A percentile compares a stretch with the other conserved stretches of the same genome.
Evolutionary conservation across 139 green algal species (phyloP).

Genomic region (Eudorina sp.): DNA sequence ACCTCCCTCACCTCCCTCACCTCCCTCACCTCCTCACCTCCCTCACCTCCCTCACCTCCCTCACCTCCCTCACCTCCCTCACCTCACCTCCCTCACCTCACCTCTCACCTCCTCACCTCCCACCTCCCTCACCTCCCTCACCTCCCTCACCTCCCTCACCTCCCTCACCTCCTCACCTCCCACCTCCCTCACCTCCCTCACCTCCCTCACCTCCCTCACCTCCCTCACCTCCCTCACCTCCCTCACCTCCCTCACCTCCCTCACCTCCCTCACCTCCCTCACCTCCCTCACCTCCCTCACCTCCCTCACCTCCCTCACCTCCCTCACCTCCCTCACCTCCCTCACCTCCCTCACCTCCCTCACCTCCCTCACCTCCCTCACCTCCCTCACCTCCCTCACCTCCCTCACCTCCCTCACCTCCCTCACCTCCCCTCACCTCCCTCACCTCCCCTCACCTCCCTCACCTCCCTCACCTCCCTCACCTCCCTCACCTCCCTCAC

Average conservation of each 20-base stretch:
- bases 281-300: not conserved
- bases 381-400: not conserved
- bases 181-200: not conserved
- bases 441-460: not conserved
- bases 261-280: not conserved
- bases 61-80: not conserved
- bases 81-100: not conserved
- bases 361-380: not conserved
- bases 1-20: not conserved
- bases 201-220: not conserved
- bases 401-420: not conserved
- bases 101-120: not conserved
- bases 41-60: not conserved
- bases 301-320: not conserved
- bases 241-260: no score
- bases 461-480: no score
- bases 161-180: not conserved
- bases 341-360: no score
- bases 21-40: no score
- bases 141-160: not conserved
- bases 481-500: not conserved
- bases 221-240: not conserved
- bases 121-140: no score
- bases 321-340: not conserved
- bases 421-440: not conserved